Evolutionary conservation across 306 rosid genomes (phyloP), one percentile per base, ranked within the genome.

Genomic region (Fragaria ananassa): DNA sequence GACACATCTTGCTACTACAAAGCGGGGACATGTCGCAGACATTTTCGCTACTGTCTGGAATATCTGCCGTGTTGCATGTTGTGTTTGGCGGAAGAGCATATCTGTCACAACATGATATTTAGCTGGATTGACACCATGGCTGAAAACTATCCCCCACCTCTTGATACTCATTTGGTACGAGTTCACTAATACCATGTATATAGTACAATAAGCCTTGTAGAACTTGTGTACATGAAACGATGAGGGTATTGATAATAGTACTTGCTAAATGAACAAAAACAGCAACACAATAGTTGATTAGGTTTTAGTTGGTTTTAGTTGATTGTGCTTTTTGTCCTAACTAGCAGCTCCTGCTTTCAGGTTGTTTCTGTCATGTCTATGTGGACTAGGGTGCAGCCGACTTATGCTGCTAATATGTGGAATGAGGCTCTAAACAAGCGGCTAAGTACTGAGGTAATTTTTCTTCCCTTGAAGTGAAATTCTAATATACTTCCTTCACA

Each of bases 121-220:
- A 95, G 98, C 87, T 95, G 98, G 98, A 95, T 95, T 78, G 98
- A 95, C 86, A 95, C 98, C 11, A 84, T 92, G 81, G 78, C 95
- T 3, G 98, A 95, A 79, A 95, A 95, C 89, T 95, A 87, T 86
- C 98, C 98, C 74, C 98, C 98, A 68, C 98, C 98, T 89, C 98
- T 95, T 90, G 98, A 95, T 92, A 96, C 98, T 90, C 96, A 95
- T 96, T 90, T 92, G 97, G 97, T 95, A 88, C 39, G 68, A 62
- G 21, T 70, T 49, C 69, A 45, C 81, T 80, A 31, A 58, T 56
- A 50, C 19, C 4, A 10, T 35, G 34, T 11, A 23, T 45, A 29
- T 45, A 29, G 13, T 19, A 61, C 69, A 60, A 17, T 58, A 29
- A 17, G 70, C 69, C 8, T 23, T 67, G 45, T 74, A 69, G 76